Evolutionary conservation across 352 stramenopile genomes (phyloP), one percentile per base, ranked within the genome.

Genomic region (Phytopythium sindhum): DNA sequence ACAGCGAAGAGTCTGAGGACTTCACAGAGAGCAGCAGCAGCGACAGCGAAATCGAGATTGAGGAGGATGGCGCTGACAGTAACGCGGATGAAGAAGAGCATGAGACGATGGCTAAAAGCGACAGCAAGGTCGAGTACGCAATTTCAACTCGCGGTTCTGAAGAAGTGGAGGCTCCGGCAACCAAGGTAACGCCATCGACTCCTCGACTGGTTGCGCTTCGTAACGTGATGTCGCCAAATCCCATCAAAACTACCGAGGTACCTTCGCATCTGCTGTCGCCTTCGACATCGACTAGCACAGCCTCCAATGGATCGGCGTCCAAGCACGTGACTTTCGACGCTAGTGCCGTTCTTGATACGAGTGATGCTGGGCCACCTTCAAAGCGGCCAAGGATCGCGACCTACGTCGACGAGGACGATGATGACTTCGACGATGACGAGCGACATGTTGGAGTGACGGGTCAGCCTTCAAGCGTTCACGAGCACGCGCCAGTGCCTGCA

Each of bases 1-100:
- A 89, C 9, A 76, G 74, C 45, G 78, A 85, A 57, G 72, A 80
- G 12, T 86, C 75, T 14, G 78, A 86, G 24, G 61, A 69, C 26
- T 66, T 77, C 19, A 76, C 57, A 0, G 68, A 56, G 7, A 70
- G 58, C n/a, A 79, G 69, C 37, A 76, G 64, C 41, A 72, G 74
- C 6, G 65, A 73, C 6, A 41, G 21, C 31, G 69, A 74, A 21
- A 56, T 71, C 31, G 69, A 74, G 23, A 56, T 71, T 44, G 70
- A 79, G 57, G 73, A 78, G 39, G 64, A 75, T 0, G 48, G 63
- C 6, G 57, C 44, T 15, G 45, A 52, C 6, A 48, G 54, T n/a
- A 35, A 70, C 0, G 64, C 72, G 26, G 66, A 78, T 31, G 67
- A 73, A n/a, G 57, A 73, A 4, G 61, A 61, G 0, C 52, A 63